Evolutionary conservation across 169 alveolate genomes (phyloP), one percentile per base, ranked within the genome.

Genomic region (Eimeria tenella): DNA sequence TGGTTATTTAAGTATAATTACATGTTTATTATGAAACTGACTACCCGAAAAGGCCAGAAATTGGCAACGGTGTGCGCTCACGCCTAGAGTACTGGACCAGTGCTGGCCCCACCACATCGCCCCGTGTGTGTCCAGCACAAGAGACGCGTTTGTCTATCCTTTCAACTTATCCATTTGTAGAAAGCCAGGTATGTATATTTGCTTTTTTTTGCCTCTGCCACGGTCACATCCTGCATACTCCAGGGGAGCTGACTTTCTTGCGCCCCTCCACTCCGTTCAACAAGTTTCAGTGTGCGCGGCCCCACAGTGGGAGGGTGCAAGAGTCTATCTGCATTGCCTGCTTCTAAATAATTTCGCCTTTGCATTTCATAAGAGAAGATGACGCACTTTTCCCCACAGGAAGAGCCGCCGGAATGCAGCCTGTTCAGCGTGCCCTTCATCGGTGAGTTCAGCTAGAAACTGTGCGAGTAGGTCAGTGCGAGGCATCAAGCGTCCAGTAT

Each of bases 391-490:
- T n/a, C 4, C 6, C 75, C 6, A 23, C 42, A 82, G 31, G 90
- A 55, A 82, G 21, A 68, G 56, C 56, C 75, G 7, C 90, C 90
- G 11, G 81, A 17, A 4, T 84, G 92, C 53, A 11, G 65, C 79
- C 70, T 84, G 62, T 63, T 60, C 53, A 79, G 62, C 55, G 60
- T 84, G 15, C 92, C 92, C 53, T 62, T 84, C 9, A 82, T 82
- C 70, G 90, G 90, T 82, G 90, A 25, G 90, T 10, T 31, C 75
- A 17, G 60, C 74, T 82, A 82, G 90, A 53, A 75, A 19, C n/a
- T 75, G 86, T 19, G 17, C 53, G 86, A n/a, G 65, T 19, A n/a
- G 49, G 10, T 49, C 53, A 11, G 42, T 52, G 86, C 4, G 63
- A 49, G 63, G 3, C 52, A 6, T 3, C 15, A 4, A 5, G 63